Evolutionary conservation across 768 basidiomycete genomes (phyloP).

Genomic region (Collybia sp.): DNA sequence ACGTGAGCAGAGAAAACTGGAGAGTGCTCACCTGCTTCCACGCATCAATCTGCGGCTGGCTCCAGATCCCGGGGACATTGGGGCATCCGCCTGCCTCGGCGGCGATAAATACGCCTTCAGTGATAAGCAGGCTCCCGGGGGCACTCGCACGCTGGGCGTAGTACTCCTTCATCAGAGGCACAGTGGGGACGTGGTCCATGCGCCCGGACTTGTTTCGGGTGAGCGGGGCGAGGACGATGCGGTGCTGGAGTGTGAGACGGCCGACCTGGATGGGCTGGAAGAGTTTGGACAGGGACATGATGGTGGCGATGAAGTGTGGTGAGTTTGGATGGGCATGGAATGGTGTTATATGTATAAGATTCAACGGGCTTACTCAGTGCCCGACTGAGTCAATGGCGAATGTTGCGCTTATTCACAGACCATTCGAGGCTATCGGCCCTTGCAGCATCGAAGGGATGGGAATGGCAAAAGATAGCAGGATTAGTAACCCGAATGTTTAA

Average conservation of each 20-base stretch:
- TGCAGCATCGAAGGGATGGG: no score
- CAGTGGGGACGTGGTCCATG: slow-evolving; percentile 17
- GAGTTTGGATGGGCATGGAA: not conserved
- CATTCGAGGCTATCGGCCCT: no score
- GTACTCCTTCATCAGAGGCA: slow-evolving; percentile 25
- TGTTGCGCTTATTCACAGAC: no score
- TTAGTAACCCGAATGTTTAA: no score
- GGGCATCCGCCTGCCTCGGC: slow-evolving; percentile 21
- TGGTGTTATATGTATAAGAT: no score
- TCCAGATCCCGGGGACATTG: slow-evolving; percentile 46
- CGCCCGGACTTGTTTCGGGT: slow-evolving; percentile 23
- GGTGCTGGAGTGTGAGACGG: slow-evolving; percentile 19
- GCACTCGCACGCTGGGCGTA: slow-evolving; percentile 29
- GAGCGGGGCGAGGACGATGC: slow-evolving; percentile 32
- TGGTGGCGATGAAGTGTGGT: not conserved
- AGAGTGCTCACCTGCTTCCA: slow-evolving; percentile 44
- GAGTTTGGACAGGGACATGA: not conserved
- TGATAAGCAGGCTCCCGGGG: slow-evolving; percentile 37
- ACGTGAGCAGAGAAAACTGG: no score
- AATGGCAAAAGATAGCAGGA: no score
- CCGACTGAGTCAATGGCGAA: no score
- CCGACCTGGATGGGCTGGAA: not conserved
- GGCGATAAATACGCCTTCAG: slow-evolving; percentile 39
- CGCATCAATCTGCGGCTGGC: slow-evolving; percentile 37
- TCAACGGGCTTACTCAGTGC: no score